These are phyloP conservation scores for Sporobolus alterniflorus DNA, from an alignment of 202 grass and related monocot genomes.

Conservation along the genomic window DNA sequence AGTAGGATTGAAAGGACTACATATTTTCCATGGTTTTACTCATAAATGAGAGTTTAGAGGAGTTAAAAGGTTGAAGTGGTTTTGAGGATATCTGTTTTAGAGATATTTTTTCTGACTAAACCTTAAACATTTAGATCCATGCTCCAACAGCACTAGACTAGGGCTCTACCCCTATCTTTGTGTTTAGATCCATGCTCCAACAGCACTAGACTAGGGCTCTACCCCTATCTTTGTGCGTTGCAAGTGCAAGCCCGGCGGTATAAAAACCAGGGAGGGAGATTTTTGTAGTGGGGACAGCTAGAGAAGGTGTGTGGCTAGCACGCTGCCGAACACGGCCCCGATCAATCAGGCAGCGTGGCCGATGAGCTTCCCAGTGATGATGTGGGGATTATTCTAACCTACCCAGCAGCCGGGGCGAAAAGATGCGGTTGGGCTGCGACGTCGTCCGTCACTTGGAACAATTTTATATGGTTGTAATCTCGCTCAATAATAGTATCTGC, in stretches of 20 bases:
- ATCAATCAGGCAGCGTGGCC: neutral
- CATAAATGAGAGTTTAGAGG: too few relatives aligned
- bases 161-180: neutral
- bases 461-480: too few relatives aligned
- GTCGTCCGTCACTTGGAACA: too few relatives aligned
- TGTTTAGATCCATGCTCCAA: too few relatives aligned
- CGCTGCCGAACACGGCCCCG: conserved; percentile 29
- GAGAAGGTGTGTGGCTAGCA: neutral
- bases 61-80: too few relatives aligned
- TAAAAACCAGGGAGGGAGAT: neutral
- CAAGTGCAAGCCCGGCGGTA: conserved; percentile 6
- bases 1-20: too few relatives aligned
- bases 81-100: too few relatives aligned
- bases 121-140: too few relatives aligned
- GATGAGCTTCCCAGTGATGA: conserved; percentile 3
- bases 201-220: neutral
- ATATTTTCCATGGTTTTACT: too few relatives aligned
- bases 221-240: neutral
- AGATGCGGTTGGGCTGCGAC: too few relatives aligned
- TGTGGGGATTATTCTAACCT: conserved; percentile 40
- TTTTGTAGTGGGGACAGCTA: neutral
- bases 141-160: neutral
- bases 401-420: too few relatives aligned
- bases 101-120: too few relatives aligned
- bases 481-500: neutral